phyloP scores from a whole-genome alignment of 1,284 basidiomycete genomes.

The Blastosporella zonata region DNA sequence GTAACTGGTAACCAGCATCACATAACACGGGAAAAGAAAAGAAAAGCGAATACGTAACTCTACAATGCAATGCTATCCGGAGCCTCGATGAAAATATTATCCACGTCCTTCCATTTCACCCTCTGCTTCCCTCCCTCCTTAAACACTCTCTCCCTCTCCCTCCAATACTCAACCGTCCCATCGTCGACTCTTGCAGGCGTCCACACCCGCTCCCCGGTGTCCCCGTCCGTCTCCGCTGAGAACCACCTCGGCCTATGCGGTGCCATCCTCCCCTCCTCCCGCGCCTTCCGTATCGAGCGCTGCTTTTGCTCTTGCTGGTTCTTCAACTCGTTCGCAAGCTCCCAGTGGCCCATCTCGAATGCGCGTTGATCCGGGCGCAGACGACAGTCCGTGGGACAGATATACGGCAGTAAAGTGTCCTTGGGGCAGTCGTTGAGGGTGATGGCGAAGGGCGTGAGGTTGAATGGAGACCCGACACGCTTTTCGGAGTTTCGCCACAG shows the following conservation, averaged over 20 bases:
- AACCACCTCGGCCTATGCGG: constrained; percentile 88
- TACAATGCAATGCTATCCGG: neutral
- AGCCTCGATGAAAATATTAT: constrained; percentile 78
- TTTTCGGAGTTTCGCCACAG: constrained; percentile 95
- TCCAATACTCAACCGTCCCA: constrained; percentile 76
- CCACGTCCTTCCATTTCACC: constrained; percentile 66
- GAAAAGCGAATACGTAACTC: too few relatives aligned
- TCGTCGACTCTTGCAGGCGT: constrained; percentile 55
- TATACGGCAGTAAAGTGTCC: constrained; percentile 64
- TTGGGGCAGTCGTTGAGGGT: constrained; percentile 83
- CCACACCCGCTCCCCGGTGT: constrained; percentile 89
- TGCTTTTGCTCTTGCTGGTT: constrained; percentile 86
- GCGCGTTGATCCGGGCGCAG: constrained; percentile 92
- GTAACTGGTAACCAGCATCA: neutral
- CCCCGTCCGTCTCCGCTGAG: constrained; percentile 69
- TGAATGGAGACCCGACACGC: constrained; percentile 78
- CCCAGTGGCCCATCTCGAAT: constrained; percentile 92
- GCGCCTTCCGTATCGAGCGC: constrained; percentile 68
- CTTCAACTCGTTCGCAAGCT: constrained; percentile 88
- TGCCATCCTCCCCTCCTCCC: constrained; percentile 75
- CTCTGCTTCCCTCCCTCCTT: constrained; percentile 29
- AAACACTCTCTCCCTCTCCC: constrained; percentile 71
- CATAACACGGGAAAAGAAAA: too few relatives aligned
- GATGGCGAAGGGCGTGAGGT: constrained; percentile 93
- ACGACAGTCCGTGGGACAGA: constrained; percentile 93